Base-by-base conservation (phyloP, 495 filamentous ascomycete genomes). In the Neurospora sp. region DNA sequence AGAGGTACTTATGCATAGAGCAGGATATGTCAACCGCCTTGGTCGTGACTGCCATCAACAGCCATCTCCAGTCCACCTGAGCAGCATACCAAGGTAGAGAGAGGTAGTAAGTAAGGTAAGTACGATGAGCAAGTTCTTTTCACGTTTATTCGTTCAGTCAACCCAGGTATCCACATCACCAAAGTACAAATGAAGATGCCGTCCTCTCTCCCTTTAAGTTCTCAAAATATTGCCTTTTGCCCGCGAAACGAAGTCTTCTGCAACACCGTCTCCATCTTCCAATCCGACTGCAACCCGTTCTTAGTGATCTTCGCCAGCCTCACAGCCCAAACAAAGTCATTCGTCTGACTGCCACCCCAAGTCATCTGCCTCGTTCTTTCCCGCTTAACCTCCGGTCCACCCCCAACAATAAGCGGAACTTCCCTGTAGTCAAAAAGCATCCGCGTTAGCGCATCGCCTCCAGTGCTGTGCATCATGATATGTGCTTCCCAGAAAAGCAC, bases 261-360 rank as follows among this genome's bases (percentile, higher is more conserved):
- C 0, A 40, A 37, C 9, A 69, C 48, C 22, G 59, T 71, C 73
- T 69, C 46, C 40, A 72, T 69, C 3, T 14, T 35, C 73, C 73
- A 71, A 31, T 71, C 59, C 40, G 22, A 27, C 70, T 40, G 59
- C 31, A 74, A 41, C 31, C 40, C 59, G 53, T 48, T 68, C 71
- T 75, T 73, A 0, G 46, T 66, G 22, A 75, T 72, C 71, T 73
- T 73, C 0, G 74, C 74, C 4, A 75, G 31, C 40, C 74, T 38
- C 11, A 75, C 27, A 7, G 74, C 71, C 74, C 71, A 75, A 11
- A 75, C 71, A 70, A 75, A 75, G 37, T 72, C 73, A 20, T n/a
- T 5, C 27, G 22, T 37, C 5, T 72, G 71, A n/a, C n/a, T n/a
- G 0, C 16, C 44, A 14, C 22, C 46, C 1, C 5, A 42, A 16